Base-by-base conservation (phyloP, 257 asterid species). In the Lithospermum erythrorhizon region DNA sequence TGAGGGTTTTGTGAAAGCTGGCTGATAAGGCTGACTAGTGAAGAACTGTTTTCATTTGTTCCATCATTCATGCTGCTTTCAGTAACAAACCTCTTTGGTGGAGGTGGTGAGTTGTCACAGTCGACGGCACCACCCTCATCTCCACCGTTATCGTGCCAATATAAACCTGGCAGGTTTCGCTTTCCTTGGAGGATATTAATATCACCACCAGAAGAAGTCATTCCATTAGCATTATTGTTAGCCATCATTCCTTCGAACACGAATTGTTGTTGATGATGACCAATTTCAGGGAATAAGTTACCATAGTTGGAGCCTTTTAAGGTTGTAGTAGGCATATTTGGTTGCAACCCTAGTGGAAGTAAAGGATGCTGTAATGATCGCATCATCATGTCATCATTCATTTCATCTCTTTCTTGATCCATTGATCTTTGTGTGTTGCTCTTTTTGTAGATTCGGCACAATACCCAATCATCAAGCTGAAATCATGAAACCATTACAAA, bases 401-500 rank as follows among this genome's bases (percentile, higher is more conserved):
- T 49, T 21, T 81, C 85, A 24, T 76, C 89, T 60, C 77, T 73
- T 6, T 87, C 94, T 4, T 72, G 85, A 77, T 85, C 91, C 75
- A 77, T 41, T 8, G 91, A 83, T 70, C 87, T 79, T 32, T 78
- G 86, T 0, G 83, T 65, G 56, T 73, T 82, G 67, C 66, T 75
- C 81, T 86, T 86, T 77, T 83, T 81, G 81, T 78, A 78, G 56
- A 78, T 74, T 56, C 83, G 77, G 27, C 83, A 78, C 48, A 78
- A 63, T 47, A 78, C 83, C 80, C 83, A 78, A 68, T 86, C 87
- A 72, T 86, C 95, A 4, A 87, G 82, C 95, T 87, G 74, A 7
- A 55, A 13, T 6, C 47, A 41, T 14, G 68, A 14, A 61, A 53
- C 57, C 15, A 21, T 24, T 3, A 25, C 21, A 24, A 5, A 57